Conservation (phyloP, 1,284 basidiomycete genomes). For the Cutaneotrichosporon spelunceum region DNA sequence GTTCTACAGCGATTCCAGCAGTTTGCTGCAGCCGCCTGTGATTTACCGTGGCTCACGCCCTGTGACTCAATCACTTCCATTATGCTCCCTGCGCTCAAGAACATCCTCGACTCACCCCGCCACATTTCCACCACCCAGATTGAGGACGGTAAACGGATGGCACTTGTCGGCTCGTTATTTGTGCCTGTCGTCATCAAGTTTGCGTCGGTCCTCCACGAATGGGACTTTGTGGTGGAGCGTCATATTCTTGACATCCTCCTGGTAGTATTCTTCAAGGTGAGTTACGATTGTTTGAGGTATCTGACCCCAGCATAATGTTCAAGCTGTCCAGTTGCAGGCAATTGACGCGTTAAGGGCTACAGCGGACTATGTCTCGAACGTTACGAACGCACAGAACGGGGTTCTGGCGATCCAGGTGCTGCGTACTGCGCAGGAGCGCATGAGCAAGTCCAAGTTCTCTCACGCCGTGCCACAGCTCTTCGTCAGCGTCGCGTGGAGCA, state of each 20-base stretch:
- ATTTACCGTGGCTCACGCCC: constrained; percentile 28
- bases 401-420: constrained; percentile 36
- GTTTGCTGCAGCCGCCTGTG: constrained; percentile 37
- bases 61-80: constrained; percentile 27
- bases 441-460: constrained; percentile 32
- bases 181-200: constrained; percentile 38
- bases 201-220: constrained; percentile 26
- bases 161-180: constrained; percentile 38
- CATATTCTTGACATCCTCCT: constrained; percentile 39
- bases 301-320: constrained; percentile 34
- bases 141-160: constrained; percentile 26
- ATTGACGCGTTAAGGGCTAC: constrained; percentile 31
- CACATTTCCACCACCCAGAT: constrained; percentile 24
- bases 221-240: constrained; percentile 33
- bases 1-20: constrained; percentile 41
- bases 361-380: constrained; percentile 28
- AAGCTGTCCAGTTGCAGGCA: constrained; percentile 35
- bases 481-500: constrained; percentile 23
- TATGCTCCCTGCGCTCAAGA: constrained; percentile 36
- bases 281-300: not conserved
- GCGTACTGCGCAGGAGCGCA: constrained; percentile 31
- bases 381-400: constrained; percentile 32
- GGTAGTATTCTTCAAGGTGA: constrained; percentile 43
- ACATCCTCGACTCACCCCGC: constrained; percentile 34
- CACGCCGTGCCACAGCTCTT: constrained; percentile 33